Percentiles rank a stretch among this genome's conserved stretches.
phyloP scores from a whole-genome alignment of 345 rosid species.

The Litchi chinensis region DNA sequence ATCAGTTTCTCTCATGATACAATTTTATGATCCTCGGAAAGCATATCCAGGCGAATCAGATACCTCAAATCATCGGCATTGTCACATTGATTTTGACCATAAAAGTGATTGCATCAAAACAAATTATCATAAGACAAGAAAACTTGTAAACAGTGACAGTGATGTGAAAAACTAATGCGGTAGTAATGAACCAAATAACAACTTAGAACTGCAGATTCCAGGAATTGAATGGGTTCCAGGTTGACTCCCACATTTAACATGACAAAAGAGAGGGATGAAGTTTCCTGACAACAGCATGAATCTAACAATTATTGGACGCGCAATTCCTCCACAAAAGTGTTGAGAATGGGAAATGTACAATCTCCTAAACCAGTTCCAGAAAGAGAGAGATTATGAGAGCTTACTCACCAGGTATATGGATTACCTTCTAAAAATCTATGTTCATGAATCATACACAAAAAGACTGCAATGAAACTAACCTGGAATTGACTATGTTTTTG shows the following conservation, averaged over 20 bases:
- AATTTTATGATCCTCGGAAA: not conserved
- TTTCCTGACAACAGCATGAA: constrained; percentile 11
- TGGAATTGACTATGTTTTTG: not conserved
- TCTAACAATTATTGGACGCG: constrained; percentile 33
- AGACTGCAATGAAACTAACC: constrained; percentile 11
- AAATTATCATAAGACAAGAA: not conserved
- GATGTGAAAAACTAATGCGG: not conserved
- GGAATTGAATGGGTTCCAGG: constrained; percentile 13
- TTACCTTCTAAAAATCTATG: not conserved
- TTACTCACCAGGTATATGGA: not conserved
- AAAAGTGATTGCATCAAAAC: not conserved
- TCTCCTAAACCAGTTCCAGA: constrained; percentile 19
- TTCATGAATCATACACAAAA: not conserved
- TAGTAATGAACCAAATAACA: not conserved
- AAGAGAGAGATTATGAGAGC: not conserved
- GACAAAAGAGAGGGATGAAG: constrained; percentile 24
- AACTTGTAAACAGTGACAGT: not conserved
- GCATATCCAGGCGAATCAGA: not conserved
- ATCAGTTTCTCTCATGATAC: not conserved
- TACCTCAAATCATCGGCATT: not conserved
- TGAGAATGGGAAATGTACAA: constrained; percentile 17
- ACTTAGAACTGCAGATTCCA: constrained; percentile 14
- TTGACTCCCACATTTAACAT: constrained; percentile 9
- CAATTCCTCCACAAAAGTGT: constrained; percentile 24
- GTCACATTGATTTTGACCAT: not conserved